Base-by-base conservation (phyloP, 2,329 filamentous ascomycete genomes). In the Pyricularia grisea region DNA sequence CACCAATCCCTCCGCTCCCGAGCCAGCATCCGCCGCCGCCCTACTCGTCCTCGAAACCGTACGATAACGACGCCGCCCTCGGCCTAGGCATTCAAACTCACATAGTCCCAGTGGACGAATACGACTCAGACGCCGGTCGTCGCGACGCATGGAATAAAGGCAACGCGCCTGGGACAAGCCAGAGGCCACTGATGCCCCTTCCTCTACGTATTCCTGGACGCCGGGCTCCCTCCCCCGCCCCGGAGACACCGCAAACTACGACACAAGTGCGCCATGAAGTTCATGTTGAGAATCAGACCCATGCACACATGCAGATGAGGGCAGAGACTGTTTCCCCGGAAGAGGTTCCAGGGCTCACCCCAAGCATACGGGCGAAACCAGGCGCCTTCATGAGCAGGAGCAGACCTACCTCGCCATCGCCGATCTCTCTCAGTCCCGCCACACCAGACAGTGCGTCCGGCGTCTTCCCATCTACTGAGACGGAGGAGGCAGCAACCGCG, bases 331-430 rank as follows among this genome's bases (percentile, higher is more conserved):
- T 63, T 25, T 33, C 66, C 20, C 30, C 60, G 14, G 67, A 64
- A 33, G 67, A 68, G 14, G 58, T 68, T 30, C 67, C 67, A 27
- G 67, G 23, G 10, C 60, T 68, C n/a, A 65, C 50, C 33, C 65
- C 65, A 20, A 67, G 65, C 33, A 36, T 28, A 36, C 20, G 36
- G 25, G 28, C 65, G 10, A 36, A 28, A 7, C 65, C 65, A 27
- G 65, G 65, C 36, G 65, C 65, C 10, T 67, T 67, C 33, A 17
- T 67, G 65, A 67, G 65, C 65, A 67, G 50, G 25, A 67, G 65
- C 33, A 27, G 67, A 17, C 67, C 67, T 25, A 63, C 67, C 28
- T 64, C 67, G 9, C 31, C 67, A 10, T 63, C 67, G 3, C 67
- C 67, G 11, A 31, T 68, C 10, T 63, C 55, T 31, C 31, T 64